Base-by-base conservation (phyloP, 257 asterid species). In the Solanum rostratum region DNA sequence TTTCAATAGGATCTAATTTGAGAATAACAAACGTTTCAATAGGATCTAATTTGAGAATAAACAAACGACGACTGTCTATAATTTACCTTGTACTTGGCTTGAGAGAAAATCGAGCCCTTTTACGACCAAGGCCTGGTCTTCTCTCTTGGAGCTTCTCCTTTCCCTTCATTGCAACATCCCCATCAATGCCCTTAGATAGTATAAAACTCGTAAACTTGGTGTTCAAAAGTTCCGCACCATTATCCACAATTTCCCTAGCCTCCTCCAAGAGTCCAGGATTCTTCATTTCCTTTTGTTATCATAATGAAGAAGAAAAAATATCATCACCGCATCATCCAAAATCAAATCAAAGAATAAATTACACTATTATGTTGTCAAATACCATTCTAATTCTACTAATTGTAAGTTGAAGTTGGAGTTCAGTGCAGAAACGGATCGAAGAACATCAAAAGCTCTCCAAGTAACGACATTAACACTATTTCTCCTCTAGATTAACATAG, bases 111-210 rank as follows among this genome's bases (percentile, higher is more conserved):
- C 88, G 84, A 85, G 94, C 88, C 86, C 91, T 92, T 89, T 91
- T 94, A 15, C 93, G 92, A 81, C 91, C 96, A 83, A 87, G 88
- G 53, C 95, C 97, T 39, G 91, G 98, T 82, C 99, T 94, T 87
- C 91, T 88, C 81, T 92, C 95, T 88, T 78, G 93, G 84, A 91
- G 90, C 84, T 85, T 90, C 84, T 89, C 93, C 87, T 90, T 92
- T 79, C 89, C 92, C 37, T 85, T 88, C 46, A 87, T 90, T 84
- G 86, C 27, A 66, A 85, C 88, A 82, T 90, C 88, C 24, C 78
- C 53, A 63, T 73, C 80, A 30, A 89, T 82, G 52, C 90, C 89
- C 84, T 80, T 57, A 80, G 86, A 86, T 83, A 78, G 88, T 46
- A 86, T 55, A 83, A 91, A 89, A 37, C 87, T 85, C 14, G 83